Evolutionary conservation across 1,284 basidiomycete species (phyloP).

Genomic region (Malassezia pachydermatis): DNA sequence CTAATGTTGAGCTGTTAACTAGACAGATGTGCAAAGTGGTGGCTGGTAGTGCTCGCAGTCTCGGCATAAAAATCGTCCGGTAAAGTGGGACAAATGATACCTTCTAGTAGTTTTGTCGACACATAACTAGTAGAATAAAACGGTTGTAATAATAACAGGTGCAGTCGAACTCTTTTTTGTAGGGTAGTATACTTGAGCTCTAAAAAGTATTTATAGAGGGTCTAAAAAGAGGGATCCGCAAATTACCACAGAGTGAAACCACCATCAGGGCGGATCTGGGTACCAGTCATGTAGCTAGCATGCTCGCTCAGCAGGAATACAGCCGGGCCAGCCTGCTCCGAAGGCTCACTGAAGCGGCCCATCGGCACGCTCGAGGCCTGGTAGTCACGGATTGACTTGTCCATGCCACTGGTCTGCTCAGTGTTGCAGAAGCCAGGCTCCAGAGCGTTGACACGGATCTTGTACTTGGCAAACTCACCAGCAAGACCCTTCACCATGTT

Average conservation of each 20-base stretch:
- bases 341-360: slow-evolving; percentile 45
- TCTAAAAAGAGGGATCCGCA: too few species aligned
- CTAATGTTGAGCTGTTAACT: neutral
- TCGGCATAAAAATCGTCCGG: slow-evolving; percentile 18
- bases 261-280: slow-evolving; percentile 38
- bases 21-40: slow-evolving; percentile 18
- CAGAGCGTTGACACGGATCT: slow-evolving; percentile 47
- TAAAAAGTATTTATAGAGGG: neutral
- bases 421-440: slow-evolving; percentile 47
- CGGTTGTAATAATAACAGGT: too few species aligned
- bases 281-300: slow-evolving; percentile 42
- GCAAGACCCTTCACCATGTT: slow-evolving; percentile 48
- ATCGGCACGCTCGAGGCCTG: slow-evolving; percentile 44
- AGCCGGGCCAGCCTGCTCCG: slow-evolving; percentile 45
- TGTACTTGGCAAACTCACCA: slow-evolving; percentile 45
- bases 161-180: too few species aligned
- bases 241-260: slow-evolving; percentile 45
- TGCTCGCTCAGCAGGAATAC: slow-evolving; percentile 42
- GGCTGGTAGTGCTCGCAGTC: slow-evolving; percentile 16
- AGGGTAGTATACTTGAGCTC: neutral
- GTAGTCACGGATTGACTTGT: slow-evolving; percentile 42
- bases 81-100: neutral
- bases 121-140: too few species aligned
- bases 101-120: too few species aligned
- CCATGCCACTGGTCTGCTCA: slow-evolving; percentile 48